These are phyloP conservation scores for Calocera viscosa DNA, from an alignment of 768 basidiomycete genomes.

Conservation along the genomic window DNA sequence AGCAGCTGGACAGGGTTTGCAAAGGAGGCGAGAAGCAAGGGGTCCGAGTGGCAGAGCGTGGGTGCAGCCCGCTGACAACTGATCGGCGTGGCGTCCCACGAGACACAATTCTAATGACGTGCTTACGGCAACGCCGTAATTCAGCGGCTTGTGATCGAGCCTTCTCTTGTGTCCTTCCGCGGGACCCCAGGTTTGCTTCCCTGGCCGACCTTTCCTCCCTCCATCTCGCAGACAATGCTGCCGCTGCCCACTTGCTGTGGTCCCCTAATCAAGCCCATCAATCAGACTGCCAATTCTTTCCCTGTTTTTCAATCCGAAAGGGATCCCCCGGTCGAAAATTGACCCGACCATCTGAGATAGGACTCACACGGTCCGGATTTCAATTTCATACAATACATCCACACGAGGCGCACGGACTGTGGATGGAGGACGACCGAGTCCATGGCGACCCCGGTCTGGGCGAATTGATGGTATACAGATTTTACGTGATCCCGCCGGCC, in stretches of 20 bases:
- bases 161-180: neutral
- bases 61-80: neutral
- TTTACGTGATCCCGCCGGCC: neutral
- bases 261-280: neutral
- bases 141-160: neutral
- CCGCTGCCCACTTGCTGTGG: neutral
- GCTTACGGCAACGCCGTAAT: slow-evolving; percentile 7
- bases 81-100: neutral
- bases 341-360: neutral
- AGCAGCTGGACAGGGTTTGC: neutral
- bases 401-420: neutral
- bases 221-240: neutral
- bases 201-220: neutral
- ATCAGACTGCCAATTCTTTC: neutral
- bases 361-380: neutral
- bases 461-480: neutral
- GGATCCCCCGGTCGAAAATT: neutral
- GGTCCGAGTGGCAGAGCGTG: neutral
- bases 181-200: neutral
- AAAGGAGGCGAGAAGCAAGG: neutral
- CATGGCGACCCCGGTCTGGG: neutral
- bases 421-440: neutral
- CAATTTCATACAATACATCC: neutral
- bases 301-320: neutral
- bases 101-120: neutral